Percentiles rank a stretch among this genome's conserved stretches.
Conservation (phyloP, 805 yeast genomes). For the Teunomyces barrocoloradensis region DNA sequence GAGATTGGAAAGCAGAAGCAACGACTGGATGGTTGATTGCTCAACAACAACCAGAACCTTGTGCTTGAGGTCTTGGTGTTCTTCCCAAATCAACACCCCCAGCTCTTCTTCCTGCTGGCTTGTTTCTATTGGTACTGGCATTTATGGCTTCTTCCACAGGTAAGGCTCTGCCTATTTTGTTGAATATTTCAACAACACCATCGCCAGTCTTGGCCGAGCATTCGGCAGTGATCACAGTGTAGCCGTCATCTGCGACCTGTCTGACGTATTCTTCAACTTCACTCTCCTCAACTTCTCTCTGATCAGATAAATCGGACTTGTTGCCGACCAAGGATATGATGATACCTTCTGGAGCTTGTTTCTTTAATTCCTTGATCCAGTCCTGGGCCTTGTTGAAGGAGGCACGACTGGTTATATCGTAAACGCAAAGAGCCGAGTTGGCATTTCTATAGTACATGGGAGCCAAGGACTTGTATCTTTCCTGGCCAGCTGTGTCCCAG, state of each 20-base stretch:
- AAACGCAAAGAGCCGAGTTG: constrained; percentile 76
- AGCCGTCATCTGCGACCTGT: constrained; percentile 44
- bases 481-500: constrained; percentile 90
- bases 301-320: constrained; percentile 55
- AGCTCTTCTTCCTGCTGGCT: constrained; percentile 26
- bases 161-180: constrained; percentile 38
- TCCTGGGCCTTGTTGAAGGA: constrained; percentile 70
- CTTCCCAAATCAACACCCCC: constrained; percentile 38
- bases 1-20: no score
- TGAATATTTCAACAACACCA: constrained; percentile 41
- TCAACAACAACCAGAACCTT: constrained; percentile 26
- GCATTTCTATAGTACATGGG: constrained; percentile 84
- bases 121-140: constrained; percentile 22
- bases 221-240: constrained; percentile 33
- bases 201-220: constrained; percentile 47
- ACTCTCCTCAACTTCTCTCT: constrained; percentile 41
- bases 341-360: constrained; percentile 72
- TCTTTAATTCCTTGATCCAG: constrained; percentile 78
- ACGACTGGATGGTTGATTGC: neutral
- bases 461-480: constrained; percentile 70
- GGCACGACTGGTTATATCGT: constrained; percentile 66
- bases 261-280: constrained; percentile 49
- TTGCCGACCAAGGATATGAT: constrained; percentile 86
- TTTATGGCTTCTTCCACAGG: constrained; percentile 39
- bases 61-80: constrained; percentile 21